Base-by-base conservation (phyloP, 495 filamentous ascomycete genomes). In the Hypoxylon intermedium region DNA sequence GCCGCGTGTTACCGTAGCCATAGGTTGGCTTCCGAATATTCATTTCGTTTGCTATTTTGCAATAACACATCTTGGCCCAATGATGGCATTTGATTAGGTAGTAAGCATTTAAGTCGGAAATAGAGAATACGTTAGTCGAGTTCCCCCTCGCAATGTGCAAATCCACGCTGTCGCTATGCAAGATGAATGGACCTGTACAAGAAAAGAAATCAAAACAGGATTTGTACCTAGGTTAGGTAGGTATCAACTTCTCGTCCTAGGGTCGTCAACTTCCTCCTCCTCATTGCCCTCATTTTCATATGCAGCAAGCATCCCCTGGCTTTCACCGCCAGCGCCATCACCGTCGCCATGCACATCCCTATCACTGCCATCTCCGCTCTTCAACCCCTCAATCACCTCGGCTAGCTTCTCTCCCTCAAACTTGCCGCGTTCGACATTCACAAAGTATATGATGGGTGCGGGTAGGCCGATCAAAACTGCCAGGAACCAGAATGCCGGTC, bases 401-500 rank as follows among this genome's bases (percentile, higher is more conserved):
- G 88, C 87, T 58, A 97, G 71, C 48, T 83, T 86, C 44, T 82
- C 78, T 15, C 87, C 93, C 69, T 97, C 93, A 26, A 78, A 77
- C 72, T 87, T 91, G 0, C 94, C 94, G 30, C 94, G 81, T 20
- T 96, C 91, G n/a, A 96, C 91, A 74, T 97, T 83, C 20, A 98
- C 89, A 20, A 89, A 82, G 48, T 84, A 86, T 73, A 98, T 92
- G 16, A 98, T 73, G 5, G 92, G 91, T 26, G 92, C 82, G 9
- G 94, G 93, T 0, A 95, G 67, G 31, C 89, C 87, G 6, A 98
- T 87, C 28, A 98, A 74, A 5, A 86, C 79, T 1, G 92, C 93
- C 23, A 98, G 76, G 67, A 98, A 98, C 77, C 89, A 89, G 69
- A 98, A 98, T 1, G 93, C 92, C 24, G 92, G 92, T 61, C 94